A percentile compares a stretch with the other conserved stretches of the same genome.
Evolutionary conservation across 2,329 filamentous ascomycete species (phyloP).

Genomic region (Fusarium stilboides): DNA sequence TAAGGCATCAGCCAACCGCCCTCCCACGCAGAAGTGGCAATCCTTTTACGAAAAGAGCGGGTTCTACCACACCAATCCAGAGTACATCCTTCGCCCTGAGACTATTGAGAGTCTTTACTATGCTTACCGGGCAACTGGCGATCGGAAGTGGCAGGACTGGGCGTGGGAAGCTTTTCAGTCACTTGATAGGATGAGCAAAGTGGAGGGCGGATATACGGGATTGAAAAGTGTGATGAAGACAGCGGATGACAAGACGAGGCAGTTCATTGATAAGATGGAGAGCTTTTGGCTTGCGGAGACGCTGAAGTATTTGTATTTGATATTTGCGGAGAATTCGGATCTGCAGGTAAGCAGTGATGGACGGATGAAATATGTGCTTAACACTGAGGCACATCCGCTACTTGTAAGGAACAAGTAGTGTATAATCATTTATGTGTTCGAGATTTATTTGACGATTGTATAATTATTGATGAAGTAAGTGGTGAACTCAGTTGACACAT

Average conservation of each 20-base stretch:
- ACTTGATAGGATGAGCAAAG: slow-evolving; percentile 15
- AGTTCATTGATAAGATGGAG: slow-evolving; percentile 42
- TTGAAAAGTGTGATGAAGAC: slow-evolving; percentile 31
- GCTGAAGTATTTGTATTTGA: slow-evolving; percentile 43
- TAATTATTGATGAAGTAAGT: too few species aligned
- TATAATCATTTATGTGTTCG: too few species aligned
- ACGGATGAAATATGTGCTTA: slow-evolving; percentile 38
- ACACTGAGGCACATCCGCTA: slow-evolving; percentile 41
- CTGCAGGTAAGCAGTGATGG: slow-evolving; percentile 37
- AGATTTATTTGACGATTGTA: too few species aligned
- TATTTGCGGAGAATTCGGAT: slow-evolving; percentile 38
- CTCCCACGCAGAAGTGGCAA: slow-evolving; percentile 17
- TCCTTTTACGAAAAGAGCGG: slow-evolving; percentile 35
- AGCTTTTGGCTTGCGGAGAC: slow-evolving; percentile 45
- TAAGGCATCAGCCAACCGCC: slow-evolving; percentile 20
- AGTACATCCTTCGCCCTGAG: slow-evolving; percentile 40
- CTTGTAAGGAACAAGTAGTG: neutral
- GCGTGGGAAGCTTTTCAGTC: slow-evolving; percentile 38
- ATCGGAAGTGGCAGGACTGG: slow-evolving; percentile 35
- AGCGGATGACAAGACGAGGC: neutral
- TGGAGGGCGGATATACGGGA: slow-evolving; percentile 22
- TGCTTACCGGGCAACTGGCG: slow-evolving; percentile 36
- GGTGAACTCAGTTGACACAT: too few species aligned
- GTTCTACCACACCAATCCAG: slow-evolving; percentile 22
- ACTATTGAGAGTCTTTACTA: slow-evolving; percentile 42